Percentiles rank a stretch among this genome's conserved stretches.
phyloP scores from a whole-genome alignment of 2,329 filamentous ascomycete genomes.

The Cyphellophora europaea region DNA sequence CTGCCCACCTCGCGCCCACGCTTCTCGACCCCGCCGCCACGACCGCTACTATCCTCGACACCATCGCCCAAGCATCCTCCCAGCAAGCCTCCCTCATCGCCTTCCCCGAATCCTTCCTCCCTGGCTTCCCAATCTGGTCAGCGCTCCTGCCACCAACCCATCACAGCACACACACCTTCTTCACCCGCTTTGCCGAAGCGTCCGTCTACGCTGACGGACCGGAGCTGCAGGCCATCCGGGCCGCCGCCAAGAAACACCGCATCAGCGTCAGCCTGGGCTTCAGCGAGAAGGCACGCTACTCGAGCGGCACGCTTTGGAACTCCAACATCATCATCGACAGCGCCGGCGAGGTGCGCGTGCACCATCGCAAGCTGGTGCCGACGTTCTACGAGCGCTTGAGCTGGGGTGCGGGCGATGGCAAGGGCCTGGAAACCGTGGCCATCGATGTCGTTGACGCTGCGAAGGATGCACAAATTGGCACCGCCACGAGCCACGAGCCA shows the following conservation, averaged over 20 bases:
- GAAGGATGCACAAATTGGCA: slow-evolving; percentile 32
- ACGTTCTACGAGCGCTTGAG: slow-evolving; percentile 50
- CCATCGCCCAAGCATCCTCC: slow-evolving; percentile 36
- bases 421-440: slow-evolving; percentile 38
- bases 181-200: slow-evolving; percentile 36
- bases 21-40: slow-evolving; percentile 40
- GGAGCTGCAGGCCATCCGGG: slow-evolving; percentile 34
- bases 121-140: slow-evolving; percentile 46
- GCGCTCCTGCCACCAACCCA: slow-evolving; percentile 37
- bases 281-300: slow-evolving; percentile 36
- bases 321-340: slow-evolving; percentile 39
- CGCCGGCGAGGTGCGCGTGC: slow-evolving; percentile 37
- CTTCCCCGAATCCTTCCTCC: slow-evolving; percentile 45
- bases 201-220: slow-evolving; percentile 38
- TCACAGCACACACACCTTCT: slow-evolving; percentile 36
- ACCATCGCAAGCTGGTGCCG: slow-evolving; percentile 46
- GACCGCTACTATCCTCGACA: slow-evolving; percentile 35
- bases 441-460: neutral
- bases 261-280: slow-evolving; percentile 42
- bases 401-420: slow-evolving; percentile 44
- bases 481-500: too few species aligned
- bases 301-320: slow-evolving; percentile 42
- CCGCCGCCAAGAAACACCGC: slow-evolving; percentile 26
- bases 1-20: slow-evolving; percentile 30
- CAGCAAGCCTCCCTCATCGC: slow-evolving; percentile 41